A percentile compares a stretch with the other conserved stretches of the same genome.
phyloP scores from a whole-genome alignment of 2,329 filamentous ascomycete species.

The Fusarium euwallaceae region DNA sequence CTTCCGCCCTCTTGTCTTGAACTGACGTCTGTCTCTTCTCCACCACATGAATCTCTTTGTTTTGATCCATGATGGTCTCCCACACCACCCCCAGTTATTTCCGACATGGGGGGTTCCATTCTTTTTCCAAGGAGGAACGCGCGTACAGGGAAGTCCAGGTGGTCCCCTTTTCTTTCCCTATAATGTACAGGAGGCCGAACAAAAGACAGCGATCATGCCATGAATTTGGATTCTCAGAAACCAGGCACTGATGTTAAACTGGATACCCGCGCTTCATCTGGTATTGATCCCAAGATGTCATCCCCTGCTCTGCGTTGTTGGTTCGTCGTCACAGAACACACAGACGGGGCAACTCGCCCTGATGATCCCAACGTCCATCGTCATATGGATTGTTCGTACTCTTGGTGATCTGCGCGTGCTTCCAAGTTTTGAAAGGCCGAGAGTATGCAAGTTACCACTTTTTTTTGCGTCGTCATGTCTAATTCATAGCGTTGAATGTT shows the following conservation, averaged over 20 bases:
- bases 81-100: constrained; percentile 35
- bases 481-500: background rate
- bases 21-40: constrained; percentile 6
- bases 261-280: background rate
- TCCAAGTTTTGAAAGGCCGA: constrained; percentile 18
- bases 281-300: background rate
- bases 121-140: constrained; percentile 27
- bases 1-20: background rate
- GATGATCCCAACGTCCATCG: constrained; percentile 26
- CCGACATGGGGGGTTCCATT: constrained; percentile 23
- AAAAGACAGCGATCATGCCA: background rate
- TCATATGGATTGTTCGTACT: constrained; percentile 10
- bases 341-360: constrained; percentile 17
- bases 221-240: background rate
- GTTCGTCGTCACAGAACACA: background rate
- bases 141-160: constrained; percentile 17
- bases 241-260: background rate
- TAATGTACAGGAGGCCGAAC: background rate
- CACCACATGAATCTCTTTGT: constrained; percentile 5
- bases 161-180: background rate
- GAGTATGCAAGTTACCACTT: background rate
- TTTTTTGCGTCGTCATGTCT: background rate
- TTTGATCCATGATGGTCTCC: background rate
- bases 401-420: constrained; percentile 6
- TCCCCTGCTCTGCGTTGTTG: background rate